A percentile compares a stretch with the other conserved stretches of the same genome.
These are phyloP conservation scores for Incumbomyces delicatus DNA, from an alignment of 2,329 filamentous ascomycete genomes.

Conservation along the genomic window DNA sequence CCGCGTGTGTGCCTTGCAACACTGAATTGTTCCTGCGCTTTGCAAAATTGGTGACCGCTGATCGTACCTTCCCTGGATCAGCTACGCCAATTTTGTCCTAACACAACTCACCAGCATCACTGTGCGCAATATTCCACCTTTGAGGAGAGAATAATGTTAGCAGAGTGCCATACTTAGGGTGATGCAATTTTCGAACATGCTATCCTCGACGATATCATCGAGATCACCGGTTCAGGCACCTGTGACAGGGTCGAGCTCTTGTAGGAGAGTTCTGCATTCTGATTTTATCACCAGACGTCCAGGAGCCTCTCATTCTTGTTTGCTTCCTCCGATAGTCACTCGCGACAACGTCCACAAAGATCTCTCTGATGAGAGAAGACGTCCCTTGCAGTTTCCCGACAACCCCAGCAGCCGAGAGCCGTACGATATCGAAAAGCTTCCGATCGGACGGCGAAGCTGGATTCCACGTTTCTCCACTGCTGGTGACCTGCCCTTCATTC, in stretches of 20 bases:
- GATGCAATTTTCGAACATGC: no score
- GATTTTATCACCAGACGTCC: not conserved
- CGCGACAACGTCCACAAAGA: not conserved
- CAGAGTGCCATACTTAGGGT: no score
- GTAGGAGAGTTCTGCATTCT: not conserved
- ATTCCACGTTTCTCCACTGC: conserved; percentile 13
- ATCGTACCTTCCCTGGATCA: not conserved
- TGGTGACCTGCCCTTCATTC: conserved; percentile 5
- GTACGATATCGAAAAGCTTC: conserved; percentile 15
- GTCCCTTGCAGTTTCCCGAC: not conserved
- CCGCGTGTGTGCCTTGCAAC: not conserved
- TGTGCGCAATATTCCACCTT: no score
- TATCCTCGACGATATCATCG: no score
- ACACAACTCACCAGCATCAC: no score
- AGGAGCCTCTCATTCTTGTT: not conserved
- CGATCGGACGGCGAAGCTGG: conserved; percentile 10
- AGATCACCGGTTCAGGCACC: not conserved
- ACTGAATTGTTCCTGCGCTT: not conserved
- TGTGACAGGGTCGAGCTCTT: not conserved
- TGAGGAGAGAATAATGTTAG: no score
- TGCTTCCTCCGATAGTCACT: not conserved
- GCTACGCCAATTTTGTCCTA: no score
- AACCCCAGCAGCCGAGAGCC: not conserved
- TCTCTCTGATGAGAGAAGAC: not conserved
- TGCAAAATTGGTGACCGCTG: not conserved